Evolutionary conservation across 192 early-diverging fungal species (phyloP).

Genomic region (Coemansia sp.): DNA sequence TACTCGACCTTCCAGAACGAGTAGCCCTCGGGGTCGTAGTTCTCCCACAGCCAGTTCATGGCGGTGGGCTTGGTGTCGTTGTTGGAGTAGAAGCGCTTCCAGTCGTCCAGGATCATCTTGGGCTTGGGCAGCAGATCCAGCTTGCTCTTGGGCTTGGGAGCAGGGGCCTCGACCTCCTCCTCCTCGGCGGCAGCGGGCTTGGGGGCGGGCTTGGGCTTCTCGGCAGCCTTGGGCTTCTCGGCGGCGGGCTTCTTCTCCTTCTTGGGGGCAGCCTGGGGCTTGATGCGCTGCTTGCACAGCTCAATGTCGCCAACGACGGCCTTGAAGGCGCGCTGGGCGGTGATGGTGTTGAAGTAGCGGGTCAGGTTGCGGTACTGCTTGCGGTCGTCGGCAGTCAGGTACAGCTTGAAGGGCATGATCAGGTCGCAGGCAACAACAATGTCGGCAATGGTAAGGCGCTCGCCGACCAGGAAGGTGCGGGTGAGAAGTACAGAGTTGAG

Average conservation of each 20-base stretch:
- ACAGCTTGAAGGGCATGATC: conserved; percentile 31
- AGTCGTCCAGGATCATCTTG: conserved; percentile 80
- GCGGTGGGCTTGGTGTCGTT: conserved; percentile 83
- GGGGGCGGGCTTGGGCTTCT: conserved; percentile 31
- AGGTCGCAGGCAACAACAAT: conserved; percentile 61
- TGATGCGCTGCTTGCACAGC: conserved; percentile 59
- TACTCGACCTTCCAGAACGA: conserved; percentile 90
- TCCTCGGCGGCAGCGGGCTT: conserved; percentile 54
- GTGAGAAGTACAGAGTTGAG: conserved; percentile 77
- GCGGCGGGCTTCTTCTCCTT: conserved; percentile 55
- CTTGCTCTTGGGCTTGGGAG: conserved; percentile 88
- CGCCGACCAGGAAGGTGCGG: conserved; percentile 94
- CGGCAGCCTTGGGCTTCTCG: conserved; percentile 58
- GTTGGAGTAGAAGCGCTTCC: conserved; percentile 99
- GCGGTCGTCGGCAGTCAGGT: conserved; percentile 68
- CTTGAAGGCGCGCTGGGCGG: conserved; percentile 82
- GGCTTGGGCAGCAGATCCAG: conserved; percentile 83
- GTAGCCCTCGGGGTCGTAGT: conserved; percentile 83
- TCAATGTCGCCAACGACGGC: conserved; percentile 68
- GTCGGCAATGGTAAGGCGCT: conserved; percentile 89
- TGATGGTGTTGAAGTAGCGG: conserved; percentile 87
- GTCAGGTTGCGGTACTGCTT: conserved; percentile 80
- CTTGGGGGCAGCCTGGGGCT: conserved; percentile 58
- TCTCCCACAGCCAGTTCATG: conserved; percentile 92
- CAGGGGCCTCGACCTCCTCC: conserved; percentile 58